These are phyloP conservation scores for Ogataea angusta DNA, from an alignment of 805 yeast species.

Conservation along the genomic window DNA sequence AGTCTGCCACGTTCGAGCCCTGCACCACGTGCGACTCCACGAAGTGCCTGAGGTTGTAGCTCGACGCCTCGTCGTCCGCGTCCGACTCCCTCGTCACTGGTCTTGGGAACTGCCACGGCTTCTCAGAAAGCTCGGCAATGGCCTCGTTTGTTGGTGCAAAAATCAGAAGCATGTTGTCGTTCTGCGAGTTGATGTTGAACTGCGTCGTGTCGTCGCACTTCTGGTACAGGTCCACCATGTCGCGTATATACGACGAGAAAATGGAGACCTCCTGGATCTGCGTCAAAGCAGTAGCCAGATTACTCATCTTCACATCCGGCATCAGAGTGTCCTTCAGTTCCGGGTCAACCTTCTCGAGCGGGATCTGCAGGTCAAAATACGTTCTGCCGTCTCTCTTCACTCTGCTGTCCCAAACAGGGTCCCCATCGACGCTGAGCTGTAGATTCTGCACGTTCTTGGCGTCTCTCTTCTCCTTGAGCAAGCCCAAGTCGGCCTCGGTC, in stretches of 20 bases:
- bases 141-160: conserved; percentile 74
- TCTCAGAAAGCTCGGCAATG: conserved; percentile 43
- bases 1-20: conserved; percentile 22
- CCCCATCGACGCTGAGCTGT: conserved; percentile 7
- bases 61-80: conserved; percentile 47
- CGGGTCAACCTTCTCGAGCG: background rate
- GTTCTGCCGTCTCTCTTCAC: conserved; percentile 9
- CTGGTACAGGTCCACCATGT: conserved; percentile 46
- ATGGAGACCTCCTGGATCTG: conserved; percentile 47
- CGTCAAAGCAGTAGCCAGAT: conserved; percentile 38
- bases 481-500: conserved; percentile 13
- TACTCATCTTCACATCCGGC: conserved; percentile 26
- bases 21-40: conserved; percentile 60
- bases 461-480: conserved; percentile 13
- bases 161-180: conserved; percentile 40
- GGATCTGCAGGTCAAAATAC: conserved; percentile 5
- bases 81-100: conserved; percentile 39
- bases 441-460: conserved; percentile 6
- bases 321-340: conserved; percentile 19
- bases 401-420: background rate
- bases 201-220: conserved; percentile 40
- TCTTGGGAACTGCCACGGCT: conserved; percentile 84
- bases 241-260: conserved; percentile 70
- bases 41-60: conserved; percentile 53
- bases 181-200: conserved; percentile 22